Conservation (phyloP, 2,329 filamentous ascomycete species). For the Diaporthe sp. region DNA sequence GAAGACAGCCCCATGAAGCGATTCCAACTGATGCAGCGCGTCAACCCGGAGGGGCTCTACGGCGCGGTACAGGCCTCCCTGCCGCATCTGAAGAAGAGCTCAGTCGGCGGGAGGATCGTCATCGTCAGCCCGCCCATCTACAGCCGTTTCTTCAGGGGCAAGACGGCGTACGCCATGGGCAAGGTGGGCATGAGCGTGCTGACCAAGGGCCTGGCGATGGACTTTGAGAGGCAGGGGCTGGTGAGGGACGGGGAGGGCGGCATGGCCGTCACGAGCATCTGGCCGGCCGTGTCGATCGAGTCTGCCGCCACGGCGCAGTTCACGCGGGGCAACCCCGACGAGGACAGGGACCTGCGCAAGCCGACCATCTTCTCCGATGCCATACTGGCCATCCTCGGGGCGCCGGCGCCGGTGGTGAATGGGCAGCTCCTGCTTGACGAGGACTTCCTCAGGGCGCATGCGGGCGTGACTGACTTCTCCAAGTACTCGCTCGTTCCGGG, state of each 20-base stretch:
- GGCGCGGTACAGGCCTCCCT: constrained; percentile 77
- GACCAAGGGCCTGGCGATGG: constrained; percentile 86
- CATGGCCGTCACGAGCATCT: constrained; percentile 86
- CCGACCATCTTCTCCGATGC: constrained; percentile 85
- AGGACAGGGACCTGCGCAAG: constrained; percentile 74
- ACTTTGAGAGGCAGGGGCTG: constrained; percentile 77
- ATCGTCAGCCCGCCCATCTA: constrained; percentile 90
- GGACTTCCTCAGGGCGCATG: constrained; percentile 79
- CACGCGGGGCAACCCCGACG: constrained; percentile 58
- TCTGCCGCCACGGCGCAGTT: constrained; percentile 78
- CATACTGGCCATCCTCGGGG: constrained; percentile 77
- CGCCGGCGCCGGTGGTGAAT: constrained; percentile 74
- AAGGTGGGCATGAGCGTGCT: constrained; percentile 88
- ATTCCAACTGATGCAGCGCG: constrained; percentile 83
- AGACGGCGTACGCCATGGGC: constrained; percentile 85
- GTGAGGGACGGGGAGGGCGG: constrained; percentile 50
- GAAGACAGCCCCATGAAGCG: constrained; percentile 80
- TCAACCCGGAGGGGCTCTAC: constrained; percentile 84
- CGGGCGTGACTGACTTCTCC: constrained; percentile 77
- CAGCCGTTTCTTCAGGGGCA: constrained; percentile 86
- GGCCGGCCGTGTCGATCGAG: constrained; percentile 84
- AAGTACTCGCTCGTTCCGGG: constrained; percentile 80
- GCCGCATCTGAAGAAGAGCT: constrained; percentile 72
- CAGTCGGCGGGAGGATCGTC: constrained; percentile 73
- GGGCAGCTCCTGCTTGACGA: constrained; percentile 83